Base-by-base conservation (phyloP, 805 yeast species). In the Metschnikowia gelsemii region DNA sequence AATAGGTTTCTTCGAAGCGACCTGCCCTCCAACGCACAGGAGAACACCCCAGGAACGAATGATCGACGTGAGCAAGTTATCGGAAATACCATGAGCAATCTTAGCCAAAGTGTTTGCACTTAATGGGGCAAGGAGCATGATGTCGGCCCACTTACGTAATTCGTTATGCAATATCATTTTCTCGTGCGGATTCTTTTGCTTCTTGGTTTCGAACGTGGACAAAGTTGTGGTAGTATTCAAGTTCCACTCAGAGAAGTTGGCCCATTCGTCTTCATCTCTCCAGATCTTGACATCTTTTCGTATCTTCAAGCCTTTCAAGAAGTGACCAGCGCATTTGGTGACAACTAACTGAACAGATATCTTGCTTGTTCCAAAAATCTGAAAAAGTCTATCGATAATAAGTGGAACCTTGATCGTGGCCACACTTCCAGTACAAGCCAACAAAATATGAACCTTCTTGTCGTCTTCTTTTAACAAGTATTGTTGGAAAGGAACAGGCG, bases 181-280 rank as follows among this genome's bases (percentile, higher is more conserved):
- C 19, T 59, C 56, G 16, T 31, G 38, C 4, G 51, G 43, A 12
- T 38, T 39, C n/a, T 33, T 51, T 25, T 51, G 52, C 31, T 45
- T 43, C 12, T 40, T 46, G 11, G 35, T 34, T 22, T 51, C 55
- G n/a, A 45, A 38, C 1, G 57, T 50, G 5, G 60, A 42, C 2
- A 57, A 45, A 3, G 61, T 49, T 13, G 60, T 50, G 20, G 57
- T 53, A 17, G 45, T 29, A 36, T 39, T 46, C 23, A 43, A 45
- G 27, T 53, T 47, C 30, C 51, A 44, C 37, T 64, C 70, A 36
- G 57, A 57, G 37, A 58, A 66, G 42, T 68, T 68, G 12, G 66
- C 75, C 99, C 99, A 91, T 64, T 91, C 98, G 60, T 93, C 99
- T 44, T 78, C 76, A 58, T 93, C 97, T 57, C 90, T 76, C 98